Evolutionary conservation across 2,329 filamentous ascomycete species (phyloP).

Genomic region (Periconia sp.): DNA sequence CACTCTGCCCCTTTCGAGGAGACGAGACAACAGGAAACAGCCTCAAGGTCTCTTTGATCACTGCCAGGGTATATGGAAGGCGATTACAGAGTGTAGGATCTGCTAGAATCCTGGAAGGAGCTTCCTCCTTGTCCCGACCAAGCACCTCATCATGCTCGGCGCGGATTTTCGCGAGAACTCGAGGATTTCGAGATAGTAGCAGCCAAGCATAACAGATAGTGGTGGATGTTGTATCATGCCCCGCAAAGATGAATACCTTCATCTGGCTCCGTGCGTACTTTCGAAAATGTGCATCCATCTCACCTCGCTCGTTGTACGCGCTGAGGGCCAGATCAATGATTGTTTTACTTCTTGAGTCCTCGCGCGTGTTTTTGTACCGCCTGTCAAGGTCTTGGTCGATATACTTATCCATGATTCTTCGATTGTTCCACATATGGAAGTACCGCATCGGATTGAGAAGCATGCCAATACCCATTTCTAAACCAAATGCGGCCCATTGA

Average conservation of each 20-base stretch:
- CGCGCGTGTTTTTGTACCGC: background rate
- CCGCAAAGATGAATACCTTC: conserved; percentile 34
- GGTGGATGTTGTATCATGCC: conserved; percentile 22
- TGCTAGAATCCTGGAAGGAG: conserved; percentile 2
- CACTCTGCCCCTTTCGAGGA: conserved; percentile 4
- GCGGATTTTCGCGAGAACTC: conserved; percentile 21
- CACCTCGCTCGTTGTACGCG: conserved; percentile 1
- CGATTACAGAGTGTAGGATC: conserved; percentile 18
- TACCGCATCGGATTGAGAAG: conserved; percentile 13
- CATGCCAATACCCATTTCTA: conserved; percentile 7
- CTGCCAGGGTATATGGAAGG: conserved; percentile 22
- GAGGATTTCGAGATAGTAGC: conserved; percentile 24
- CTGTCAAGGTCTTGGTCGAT: conserved; percentile 4
- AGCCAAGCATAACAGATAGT: conserved; percentile 27
- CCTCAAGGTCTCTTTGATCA: conserved; percentile 40
- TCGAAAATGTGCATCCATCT: conserved; percentile 16
- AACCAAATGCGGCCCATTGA: conserved; percentile 7
- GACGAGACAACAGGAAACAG: conserved; percentile 37
- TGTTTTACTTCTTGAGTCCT: conserved; percentile 1
- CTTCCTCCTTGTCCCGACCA: conserved; percentile 14
- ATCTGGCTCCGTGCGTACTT: conserved; percentile 25
- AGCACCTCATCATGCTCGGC: conserved; percentile 32
- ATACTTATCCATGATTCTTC: conserved; percentile 12
- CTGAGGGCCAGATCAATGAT: conserved; percentile 8
- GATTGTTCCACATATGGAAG: conserved; percentile 11